Evolutionary conservation across 345 rosid genomes (phyloP).

Genomic region (Citrus hindsii): DNA sequence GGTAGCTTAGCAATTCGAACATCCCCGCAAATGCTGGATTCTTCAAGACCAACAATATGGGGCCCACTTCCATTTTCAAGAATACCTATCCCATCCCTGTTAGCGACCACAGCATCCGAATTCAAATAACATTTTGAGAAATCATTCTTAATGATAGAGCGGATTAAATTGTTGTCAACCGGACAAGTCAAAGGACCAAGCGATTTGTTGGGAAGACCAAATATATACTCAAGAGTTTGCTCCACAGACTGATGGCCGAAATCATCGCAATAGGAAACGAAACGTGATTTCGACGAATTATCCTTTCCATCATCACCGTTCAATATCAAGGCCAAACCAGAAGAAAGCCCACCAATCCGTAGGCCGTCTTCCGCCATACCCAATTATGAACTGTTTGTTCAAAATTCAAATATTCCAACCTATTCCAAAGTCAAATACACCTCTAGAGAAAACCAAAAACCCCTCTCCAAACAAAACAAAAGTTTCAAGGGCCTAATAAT

Average conservation of each 20-base stretch:
- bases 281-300: slow-evolving; percentile 44
- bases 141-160: slow-evolving; percentile 49
- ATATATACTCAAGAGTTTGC: slow-evolving; percentile 74
- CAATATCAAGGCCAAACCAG: slow-evolving; percentile 88
- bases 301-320: slow-evolving; percentile 59
- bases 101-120: slow-evolving; percentile 19
- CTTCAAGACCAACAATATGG: slow-evolving; percentile 58
- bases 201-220: slow-evolving; percentile 62
- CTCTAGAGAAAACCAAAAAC: background rate
- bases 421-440: slow-evolving; percentile 13
- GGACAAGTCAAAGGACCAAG: slow-evolving; percentile 45
- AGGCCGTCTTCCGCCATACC: slow-evolving; percentile 81
- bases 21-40: slow-evolving; percentile 77
- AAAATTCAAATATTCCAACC: slow-evolving; percentile 16
- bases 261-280: slow-evolving; percentile 75
- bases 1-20: slow-evolving; percentile 61
- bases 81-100: slow-evolving; percentile 58
- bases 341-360: slow-evolving; percentile 62
- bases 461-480: background rate
- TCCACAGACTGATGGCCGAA: slow-evolving; percentile 67
- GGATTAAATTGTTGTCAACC: slow-evolving; percentile 43
- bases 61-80: slow-evolving; percentile 46
- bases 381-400: slow-evolving; percentile 16
- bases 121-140: slow-evolving; percentile 30
- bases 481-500: background rate